Conservation (phyloP, 1,139 yeast species). For the Yamadazyma sp. region DNA sequence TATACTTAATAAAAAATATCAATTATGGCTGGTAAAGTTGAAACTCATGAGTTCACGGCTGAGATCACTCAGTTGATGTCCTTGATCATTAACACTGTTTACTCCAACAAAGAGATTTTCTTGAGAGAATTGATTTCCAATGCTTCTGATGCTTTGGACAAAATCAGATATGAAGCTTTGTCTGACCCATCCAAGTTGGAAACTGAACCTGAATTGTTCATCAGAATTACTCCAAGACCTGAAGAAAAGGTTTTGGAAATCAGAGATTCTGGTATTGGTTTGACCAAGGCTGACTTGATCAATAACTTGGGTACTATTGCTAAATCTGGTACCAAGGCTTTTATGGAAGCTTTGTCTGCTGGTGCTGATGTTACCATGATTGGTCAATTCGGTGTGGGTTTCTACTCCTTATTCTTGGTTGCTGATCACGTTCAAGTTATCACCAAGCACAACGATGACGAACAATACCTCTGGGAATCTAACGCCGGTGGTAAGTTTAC, state of each 20-base stretch:
- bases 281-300: conserved; percentile 98
- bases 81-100: conserved; percentile 99
- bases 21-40: conserved; percentile 62
- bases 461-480: conserved; percentile 99
- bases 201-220: conserved; percentile 93
- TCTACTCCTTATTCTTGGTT: conserved; percentile 98
- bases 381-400: conserved; percentile 99
- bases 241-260: conserved; percentile 92
- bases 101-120: conserved; percentile 98
- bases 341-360: conserved; percentile 98
- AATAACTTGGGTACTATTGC: conserved; percentile 99
- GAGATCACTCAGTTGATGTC: conserved; percentile 99
- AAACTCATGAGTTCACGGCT: conserved; percentile 97
- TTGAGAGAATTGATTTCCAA: conserved; percentile 98
- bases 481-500: conserved; percentile 99
- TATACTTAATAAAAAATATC: background rate
- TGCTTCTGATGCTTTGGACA: conserved; percentile 84
- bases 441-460: conserved; percentile 98
- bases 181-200: conserved; percentile 91
- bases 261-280: conserved; percentile 99
- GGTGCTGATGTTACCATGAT: conserved; percentile 99
- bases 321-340: conserved; percentile 98
- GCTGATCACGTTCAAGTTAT: conserved; percentile 99
- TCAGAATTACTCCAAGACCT: conserved; percentile 95
- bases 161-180: conserved; percentile 95